phyloP scores from a whole-genome alignment of 176 grass and related monocot species.

The Ananas comosus region DNA sequence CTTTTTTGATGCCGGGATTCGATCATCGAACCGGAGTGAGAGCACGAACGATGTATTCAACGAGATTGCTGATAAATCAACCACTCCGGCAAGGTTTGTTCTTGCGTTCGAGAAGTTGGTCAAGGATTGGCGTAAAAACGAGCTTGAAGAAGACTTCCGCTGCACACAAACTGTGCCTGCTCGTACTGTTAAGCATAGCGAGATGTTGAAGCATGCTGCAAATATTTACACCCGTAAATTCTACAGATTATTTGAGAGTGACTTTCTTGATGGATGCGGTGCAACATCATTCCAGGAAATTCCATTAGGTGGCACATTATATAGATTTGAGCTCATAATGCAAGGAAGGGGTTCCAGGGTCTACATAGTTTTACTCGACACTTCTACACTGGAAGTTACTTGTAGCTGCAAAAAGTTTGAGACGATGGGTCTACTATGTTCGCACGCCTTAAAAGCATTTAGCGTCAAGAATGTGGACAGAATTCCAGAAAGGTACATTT shows the following conservation, averaged over 20 bases:
- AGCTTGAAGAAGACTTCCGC: slow-evolving; percentile 79
- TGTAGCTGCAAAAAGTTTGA: slow-evolving; percentile 28
- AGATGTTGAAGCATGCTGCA: slow-evolving; percentile 68
- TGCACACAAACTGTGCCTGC: slow-evolving; percentile 81
- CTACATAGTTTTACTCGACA: slow-evolving; percentile 56
- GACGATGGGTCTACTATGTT: slow-evolving; percentile 70
- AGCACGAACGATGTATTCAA: slow-evolving; percentile 59
- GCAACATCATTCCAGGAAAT: slow-evolving; percentile 64
- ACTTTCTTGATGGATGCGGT: slow-evolving; percentile 76
- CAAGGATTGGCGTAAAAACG: slow-evolving; percentile 51
- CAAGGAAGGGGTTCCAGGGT: slow-evolving; percentile 69
- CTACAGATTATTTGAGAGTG: slow-evolving; percentile 78
- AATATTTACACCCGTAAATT: slow-evolving; percentile 67
- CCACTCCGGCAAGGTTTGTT: slow-evolving; percentile 52
- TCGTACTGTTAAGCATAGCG: slow-evolving; percentile 71
- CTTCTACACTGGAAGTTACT: slow-evolving; percentile 53
- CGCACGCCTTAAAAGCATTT: slow-evolving; percentile 65
- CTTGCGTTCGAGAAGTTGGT: slow-evolving; percentile 71
- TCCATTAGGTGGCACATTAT: slow-evolving; percentile 40
- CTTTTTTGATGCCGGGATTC: slow-evolving; percentile 75
- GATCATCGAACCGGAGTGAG: slow-evolving; percentile 72
- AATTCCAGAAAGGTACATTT: slow-evolving; percentile 75
- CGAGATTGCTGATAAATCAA: slow-evolving; percentile 71
- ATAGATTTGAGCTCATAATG: slow-evolving; percentile 73
- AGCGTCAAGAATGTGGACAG: slow-evolving; percentile 73